phyloP scores from a whole-genome alignment of 2,329 filamentous ascomycete genomes.

The Didymella lethalis region DNA sequence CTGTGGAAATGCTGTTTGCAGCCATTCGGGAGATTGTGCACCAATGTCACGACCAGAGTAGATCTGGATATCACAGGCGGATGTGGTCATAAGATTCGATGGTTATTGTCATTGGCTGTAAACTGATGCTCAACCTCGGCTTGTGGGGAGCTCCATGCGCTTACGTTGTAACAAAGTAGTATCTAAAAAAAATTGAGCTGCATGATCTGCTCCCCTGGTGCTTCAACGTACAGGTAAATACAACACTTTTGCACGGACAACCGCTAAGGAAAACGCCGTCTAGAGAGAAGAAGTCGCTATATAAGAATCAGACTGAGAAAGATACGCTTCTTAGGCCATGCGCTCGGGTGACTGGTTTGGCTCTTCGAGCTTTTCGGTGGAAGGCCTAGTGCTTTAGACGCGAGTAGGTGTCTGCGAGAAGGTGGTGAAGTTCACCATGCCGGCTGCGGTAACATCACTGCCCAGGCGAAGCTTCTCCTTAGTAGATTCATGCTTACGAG shows the following conservation, averaged over 20 bases:
- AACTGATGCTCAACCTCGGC: slow-evolving; percentile 42
- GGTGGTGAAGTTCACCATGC: slow-evolving; percentile 3
- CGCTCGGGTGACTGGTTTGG: slow-evolving; percentile 21
- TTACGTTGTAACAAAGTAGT: slow-evolving; percentile 26
- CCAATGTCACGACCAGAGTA: not conserved
- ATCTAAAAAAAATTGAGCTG: slow-evolving; percentile 18
- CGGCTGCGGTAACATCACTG: slow-evolving; percentile 14
- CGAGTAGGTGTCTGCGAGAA: slow-evolving; percentile 18
- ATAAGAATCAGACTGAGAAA: not conserved
- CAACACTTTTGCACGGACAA: slow-evolving; percentile 1
- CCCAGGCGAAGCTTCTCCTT: slow-evolving; percentile 19
- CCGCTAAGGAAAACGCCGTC: not conserved
- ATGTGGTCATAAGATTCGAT: not conserved
- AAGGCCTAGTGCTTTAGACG: slow-evolving; percentile 10
- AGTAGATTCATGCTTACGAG: slow-evolving; percentile 12
- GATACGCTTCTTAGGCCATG: slow-evolving; percentile 22
- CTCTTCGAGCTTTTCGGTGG: slow-evolving; percentile 28
- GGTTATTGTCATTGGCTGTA: slow-evolving; percentile 24
- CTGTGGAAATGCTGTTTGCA: slow-evolving; percentile 12
- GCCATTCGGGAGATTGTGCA: not conserved
- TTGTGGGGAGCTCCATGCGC: slow-evolving; percentile 42
- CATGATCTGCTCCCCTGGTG: slow-evolving; percentile 3
- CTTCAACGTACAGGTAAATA: not conserved
- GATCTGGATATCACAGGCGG: not conserved
- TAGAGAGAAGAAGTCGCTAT: not conserved